Base-by-base conservation (phyloP, 148 eudicot species). In the Hydrangea macrophylla region DNA sequence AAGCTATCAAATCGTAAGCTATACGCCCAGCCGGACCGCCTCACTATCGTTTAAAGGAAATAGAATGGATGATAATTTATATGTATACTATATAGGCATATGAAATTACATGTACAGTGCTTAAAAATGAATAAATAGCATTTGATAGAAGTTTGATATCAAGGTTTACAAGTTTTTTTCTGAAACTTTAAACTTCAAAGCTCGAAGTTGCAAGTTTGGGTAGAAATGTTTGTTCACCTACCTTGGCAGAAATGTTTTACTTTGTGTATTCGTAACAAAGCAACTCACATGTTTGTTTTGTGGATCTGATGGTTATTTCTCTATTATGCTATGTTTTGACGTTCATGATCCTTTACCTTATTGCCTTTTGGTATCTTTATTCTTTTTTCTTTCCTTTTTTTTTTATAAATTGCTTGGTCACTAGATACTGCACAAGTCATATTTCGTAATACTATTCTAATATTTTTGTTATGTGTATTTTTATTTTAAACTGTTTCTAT, bases 401-500 rank as follows among this genome's bases (percentile, higher is more conserved):
- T n/a, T n/a, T n/a, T n/a, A n/a, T n/a, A n/a, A 42, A 25, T 24
- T 37, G 30, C 17, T 33, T 67, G 54, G n/a, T 65, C 24, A n/a
- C 20, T 35, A 67, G 26, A 9, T 36, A 6, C 24, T 67, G 40
- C n/a, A 9, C 31, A 32, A 32, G 7, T 68, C 27, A 13, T 55
- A 15, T 37, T 39, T 26, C 23, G 17, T n/a, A 11, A 18, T 42
- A 42, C 48, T 42, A 18, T 15, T 3, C 1, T 15, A 1, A 18
- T 48, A 48, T 7, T 68, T 7, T 13, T 51, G 25, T 44, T 53
- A n/a, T n/a, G 24, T 18, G 6, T 51, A 12, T 7, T 22, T 44
- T 51, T 70, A 11, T 48, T 50, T 40, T 35, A 42, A 22, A 39
- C 24, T 20, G 60, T 6, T 42, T 61, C 8, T 66, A 36, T 57